These are phyloP conservation scores for Colletotrichum sp. DNA, from an alignment of 2,329 filamentous ascomycete species.

Conservation along the genomic window DNA sequence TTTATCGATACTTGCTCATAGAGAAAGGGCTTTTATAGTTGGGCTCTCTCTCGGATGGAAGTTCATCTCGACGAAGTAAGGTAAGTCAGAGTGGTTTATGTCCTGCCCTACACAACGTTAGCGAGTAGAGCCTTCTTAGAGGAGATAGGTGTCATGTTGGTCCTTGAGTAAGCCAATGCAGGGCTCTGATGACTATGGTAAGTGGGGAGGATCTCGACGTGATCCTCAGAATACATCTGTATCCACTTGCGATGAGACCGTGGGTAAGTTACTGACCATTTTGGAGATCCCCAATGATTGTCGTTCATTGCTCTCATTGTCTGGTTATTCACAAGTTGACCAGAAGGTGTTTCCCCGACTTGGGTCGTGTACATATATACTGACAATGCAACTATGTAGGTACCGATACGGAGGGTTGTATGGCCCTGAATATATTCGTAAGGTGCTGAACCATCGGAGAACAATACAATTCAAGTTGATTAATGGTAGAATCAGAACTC, in stretches of 20 bases:
- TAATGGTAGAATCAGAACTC: background rate
- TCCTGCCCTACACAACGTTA: too few relatives aligned
- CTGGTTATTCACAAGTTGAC: too few relatives aligned
- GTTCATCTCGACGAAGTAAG: accelerated
- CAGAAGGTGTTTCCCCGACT: accelerated
- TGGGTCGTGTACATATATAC: too few relatives aligned
- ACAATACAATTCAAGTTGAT: background rate
- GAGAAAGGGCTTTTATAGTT: background rate
- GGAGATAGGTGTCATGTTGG: too few relatives aligned
- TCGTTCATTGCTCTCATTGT: too few relatives aligned
- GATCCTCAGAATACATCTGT: background rate
- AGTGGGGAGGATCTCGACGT: background rate
- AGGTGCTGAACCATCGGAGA: background rate
- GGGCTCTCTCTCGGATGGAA: background rate
- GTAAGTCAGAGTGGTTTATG: background rate
- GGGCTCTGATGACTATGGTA: background rate
- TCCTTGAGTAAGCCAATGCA: background rate
- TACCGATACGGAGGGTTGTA: background rate
- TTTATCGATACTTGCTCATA: background rate
- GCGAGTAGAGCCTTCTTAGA: too few relatives aligned
- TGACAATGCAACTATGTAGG: too few relatives aligned
- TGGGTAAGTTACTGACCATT: background rate
- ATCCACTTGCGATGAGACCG: background rate
- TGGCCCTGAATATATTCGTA: background rate
- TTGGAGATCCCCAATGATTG: too few relatives aligned